Percentiles rank a stretch among this genome's conserved stretches.
These are phyloP conservation scores for Solanum etuberosum DNA, from an alignment of 257 asterid species.

Conservation along the genomic window DNA sequence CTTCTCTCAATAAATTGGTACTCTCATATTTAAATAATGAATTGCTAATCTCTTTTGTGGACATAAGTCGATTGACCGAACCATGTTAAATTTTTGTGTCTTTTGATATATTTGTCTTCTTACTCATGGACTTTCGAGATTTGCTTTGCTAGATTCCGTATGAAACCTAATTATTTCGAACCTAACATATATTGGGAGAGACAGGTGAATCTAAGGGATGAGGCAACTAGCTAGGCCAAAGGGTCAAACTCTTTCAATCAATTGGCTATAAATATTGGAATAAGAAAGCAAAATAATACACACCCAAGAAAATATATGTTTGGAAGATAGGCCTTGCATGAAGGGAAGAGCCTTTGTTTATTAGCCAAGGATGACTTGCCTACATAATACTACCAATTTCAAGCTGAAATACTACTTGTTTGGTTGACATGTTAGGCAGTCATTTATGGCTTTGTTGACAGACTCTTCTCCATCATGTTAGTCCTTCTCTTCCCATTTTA, in stretches of 20 bases:
- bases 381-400: not conserved
- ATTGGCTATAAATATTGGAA: not conserved
- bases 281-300: not conserved
- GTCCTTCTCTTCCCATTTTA: not conserved
- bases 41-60: no score
- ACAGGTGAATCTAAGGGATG: not conserved
- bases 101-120: no score
- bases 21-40: no score
- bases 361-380: conserved; percentile 9
- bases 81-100: no score
- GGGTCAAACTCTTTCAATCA: not conserved
- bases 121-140: no score
- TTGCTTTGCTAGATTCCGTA: no score
- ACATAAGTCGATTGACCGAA: no score
- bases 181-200: not conserved
- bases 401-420: not conserved
- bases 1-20: no score
- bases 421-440: conserved; percentile 2
- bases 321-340: conserved; percentile 4
- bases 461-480: conserved; percentile 1
- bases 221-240: not conserved
- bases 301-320: not conserved
- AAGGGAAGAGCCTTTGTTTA: conserved; percentile 3
- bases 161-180: no score
- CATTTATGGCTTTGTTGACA: conserved; percentile 1